These are phyloP conservation scores for Seiridium cupressi DNA, from an alignment of 2,329 filamentous ascomycete genomes.

Conservation along the genomic window DNA sequence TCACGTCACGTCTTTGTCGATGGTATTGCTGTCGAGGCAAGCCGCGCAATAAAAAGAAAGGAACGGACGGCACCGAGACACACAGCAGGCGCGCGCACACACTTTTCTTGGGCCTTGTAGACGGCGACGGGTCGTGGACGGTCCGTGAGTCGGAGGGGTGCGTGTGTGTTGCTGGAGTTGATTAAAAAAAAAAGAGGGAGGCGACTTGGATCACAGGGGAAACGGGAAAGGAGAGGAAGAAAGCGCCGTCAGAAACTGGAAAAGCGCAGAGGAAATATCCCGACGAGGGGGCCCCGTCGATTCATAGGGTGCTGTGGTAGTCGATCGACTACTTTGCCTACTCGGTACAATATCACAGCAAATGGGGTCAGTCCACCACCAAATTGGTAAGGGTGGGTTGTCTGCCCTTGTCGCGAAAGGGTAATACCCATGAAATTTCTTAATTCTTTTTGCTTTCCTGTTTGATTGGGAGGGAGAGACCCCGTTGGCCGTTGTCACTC, in stretches of 20 bases:
- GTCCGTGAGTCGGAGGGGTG: constrained; percentile 5
- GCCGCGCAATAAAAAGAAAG: background rate
- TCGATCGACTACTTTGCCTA: background rate
- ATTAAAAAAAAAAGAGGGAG: constrained; percentile 1
- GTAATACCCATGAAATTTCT: background rate
- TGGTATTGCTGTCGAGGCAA: background rate
- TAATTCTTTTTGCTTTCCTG: too few relatives aligned
- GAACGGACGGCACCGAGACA: background rate
- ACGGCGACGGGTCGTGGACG: constrained; percentile 3
- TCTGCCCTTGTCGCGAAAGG: constrained; percentile 4
- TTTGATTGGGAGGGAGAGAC: background rate
- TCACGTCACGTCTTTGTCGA: background rate
- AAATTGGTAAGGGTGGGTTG: constrained; percentile 5
- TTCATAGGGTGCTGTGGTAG: background rate
- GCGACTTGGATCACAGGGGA: background rate
- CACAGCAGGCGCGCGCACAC: constrained; percentile 1
- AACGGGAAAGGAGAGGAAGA: background rate
- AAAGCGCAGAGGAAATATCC: constrained; percentile 4
- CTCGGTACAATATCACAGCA: constrained; percentile 4
- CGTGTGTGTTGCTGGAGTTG: background rate
- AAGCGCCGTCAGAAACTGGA: background rate
- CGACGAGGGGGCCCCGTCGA: background rate
- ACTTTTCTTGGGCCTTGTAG: background rate
- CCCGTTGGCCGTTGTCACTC: background rate
- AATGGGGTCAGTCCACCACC: background rate